Percentiles rank a stretch among this genome's conserved stretches.
Conservation (phyloP, 2,329 filamentous ascomycete genomes). For the Metarhizium anisopliae region DNA sequence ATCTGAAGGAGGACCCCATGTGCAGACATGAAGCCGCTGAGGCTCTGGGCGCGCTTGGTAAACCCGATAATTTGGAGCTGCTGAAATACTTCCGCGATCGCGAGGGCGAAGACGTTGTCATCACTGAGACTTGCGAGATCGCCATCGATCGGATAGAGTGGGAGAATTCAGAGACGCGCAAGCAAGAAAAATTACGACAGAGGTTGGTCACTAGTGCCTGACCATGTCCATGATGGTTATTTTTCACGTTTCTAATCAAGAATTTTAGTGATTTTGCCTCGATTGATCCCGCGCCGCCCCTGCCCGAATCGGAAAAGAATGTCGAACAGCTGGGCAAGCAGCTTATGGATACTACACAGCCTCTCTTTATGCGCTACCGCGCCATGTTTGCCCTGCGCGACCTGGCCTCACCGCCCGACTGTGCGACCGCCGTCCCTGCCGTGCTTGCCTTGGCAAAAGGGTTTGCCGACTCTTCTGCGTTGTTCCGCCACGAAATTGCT, state of each 20-base stretch:
- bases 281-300: slow-evolving; percentile 87
- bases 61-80: slow-evolving; percentile 63
- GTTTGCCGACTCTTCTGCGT: slow-evolving; percentile 74
- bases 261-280: slow-evolving; percentile 76
- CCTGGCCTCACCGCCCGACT: slow-evolving; percentile 83
- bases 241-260: not conserved
- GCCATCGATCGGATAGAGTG: slow-evolving; percentile 90
- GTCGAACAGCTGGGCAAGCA: slow-evolving; percentile 68
- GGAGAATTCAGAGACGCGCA: slow-evolving; percentile 68
- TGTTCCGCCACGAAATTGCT: slow-evolving; percentile 96
- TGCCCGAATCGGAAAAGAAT: slow-evolving; percentile 59
- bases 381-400: slow-evolving; percentile 98
- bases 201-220: slow-evolving; percentile 48
- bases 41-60: slow-evolving; percentile 80
- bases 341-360: slow-evolving; percentile 68
- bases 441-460: slow-evolving; percentile 79
- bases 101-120: slow-evolving; percentile 63
- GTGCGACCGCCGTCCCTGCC: slow-evolving; percentile 82
- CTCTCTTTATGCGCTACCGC: slow-evolving; percentile 87
- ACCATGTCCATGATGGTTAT: not conserved
- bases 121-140: slow-evolving; percentile 96
- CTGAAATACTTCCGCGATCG: slow-evolving; percentile 68
- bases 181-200: slow-evolving; percentile 67
- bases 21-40: slow-evolving; percentile 94
- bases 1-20: slow-evolving; percentile 84